These are phyloP conservation scores for Penicillium crustosum DNA, from an alignment of 2,329 filamentous ascomycete genomes.

Conservation along the genomic window DNA sequence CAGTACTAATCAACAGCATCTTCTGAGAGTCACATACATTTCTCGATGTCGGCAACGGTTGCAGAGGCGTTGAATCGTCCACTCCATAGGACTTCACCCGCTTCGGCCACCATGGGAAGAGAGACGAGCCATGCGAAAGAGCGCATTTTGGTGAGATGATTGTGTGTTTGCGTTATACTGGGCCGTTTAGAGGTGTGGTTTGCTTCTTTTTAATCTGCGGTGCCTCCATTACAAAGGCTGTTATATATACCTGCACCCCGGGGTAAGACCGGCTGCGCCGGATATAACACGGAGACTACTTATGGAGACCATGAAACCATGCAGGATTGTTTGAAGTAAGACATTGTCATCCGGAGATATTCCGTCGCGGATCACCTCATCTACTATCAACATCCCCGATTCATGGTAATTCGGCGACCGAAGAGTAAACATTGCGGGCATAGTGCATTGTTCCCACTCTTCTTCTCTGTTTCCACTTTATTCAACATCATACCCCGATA, in stretches of 20 bases:
- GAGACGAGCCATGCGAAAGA: constrained; percentile 2
- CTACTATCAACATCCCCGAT: background rate
- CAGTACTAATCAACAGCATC: background rate
- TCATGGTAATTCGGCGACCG: background rate
- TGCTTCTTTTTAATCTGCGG: no score
- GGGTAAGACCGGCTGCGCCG: background rate
- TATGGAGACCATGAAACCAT: background rate
- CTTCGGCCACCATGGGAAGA: constrained; percentile 11
- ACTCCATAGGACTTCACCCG: constrained; percentile 30
- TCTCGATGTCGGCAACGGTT: constrained; percentile 26
- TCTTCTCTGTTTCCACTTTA: background rate
- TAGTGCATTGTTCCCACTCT: background rate
- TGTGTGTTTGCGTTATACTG: fast-evolving
- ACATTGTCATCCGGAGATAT: background rate
- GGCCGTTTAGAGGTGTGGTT: background rate
- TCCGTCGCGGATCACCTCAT: background rate
- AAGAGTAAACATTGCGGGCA: background rate
- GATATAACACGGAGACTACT: background rate
- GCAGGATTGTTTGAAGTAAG: background rate
- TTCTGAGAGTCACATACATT: constrained; percentile 16
- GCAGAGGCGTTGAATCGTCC: constrained; percentile 29
- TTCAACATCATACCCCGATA: background rate
- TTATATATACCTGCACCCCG: background rate
- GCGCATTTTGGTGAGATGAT: background rate
- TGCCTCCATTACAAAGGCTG: background rate